Base-by-base conservation (phyloP, 2,329 filamentous ascomycete species). In the Trichoderma oligosporum region DNA sequence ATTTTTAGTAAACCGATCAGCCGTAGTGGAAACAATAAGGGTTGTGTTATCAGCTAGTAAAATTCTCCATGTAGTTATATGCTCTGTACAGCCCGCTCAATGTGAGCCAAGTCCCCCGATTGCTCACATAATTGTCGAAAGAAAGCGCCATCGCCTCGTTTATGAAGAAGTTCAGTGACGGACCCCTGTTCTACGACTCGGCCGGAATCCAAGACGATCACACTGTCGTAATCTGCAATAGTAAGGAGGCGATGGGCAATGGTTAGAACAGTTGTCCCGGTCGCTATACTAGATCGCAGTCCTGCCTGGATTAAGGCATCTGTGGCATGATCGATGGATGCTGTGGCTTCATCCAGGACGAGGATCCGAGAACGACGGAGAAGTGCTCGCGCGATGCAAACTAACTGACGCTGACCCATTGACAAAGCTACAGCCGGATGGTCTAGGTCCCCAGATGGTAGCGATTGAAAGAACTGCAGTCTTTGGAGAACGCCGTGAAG, bases 401-500 rank as follows among this genome's bases (percentile, higher is more conserved):
- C 57, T 4, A 62, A 47, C 7, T 56, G 52, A n/a, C 58, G 46
- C 33, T 62, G 58, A 7, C 60, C 60, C 4, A 22, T 42, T n/a
- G 39, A 42, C 14, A 42, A 42, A 4, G 39, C 39, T 11, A 25
- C 39, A 42, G 39, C 39, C 2, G 20, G 39, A n/a, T 42, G 39
- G 18, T 42, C 20, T 42, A 42, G 20, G 12, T 42, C 39, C 11
- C 39, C 39, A 25, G 39, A 42, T 42, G 39, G 20, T 7, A 42
- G 20, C 22, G 39, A 42, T 9, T 25, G 39, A 4, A 42, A 42
- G 71, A n/a, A 92, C 79, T 65, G 90, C 85, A 8, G 91, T 88
- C 7, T 87, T 82, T 36, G 80, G 76, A 0, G 93, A 76, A 0
- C 85, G 86, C 63, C 89, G 86, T 80, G 78, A 3, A 93, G 80